Conservation (phyloP, 2,329 filamentous ascomycete species). For the Epichloe baconii region DNA sequence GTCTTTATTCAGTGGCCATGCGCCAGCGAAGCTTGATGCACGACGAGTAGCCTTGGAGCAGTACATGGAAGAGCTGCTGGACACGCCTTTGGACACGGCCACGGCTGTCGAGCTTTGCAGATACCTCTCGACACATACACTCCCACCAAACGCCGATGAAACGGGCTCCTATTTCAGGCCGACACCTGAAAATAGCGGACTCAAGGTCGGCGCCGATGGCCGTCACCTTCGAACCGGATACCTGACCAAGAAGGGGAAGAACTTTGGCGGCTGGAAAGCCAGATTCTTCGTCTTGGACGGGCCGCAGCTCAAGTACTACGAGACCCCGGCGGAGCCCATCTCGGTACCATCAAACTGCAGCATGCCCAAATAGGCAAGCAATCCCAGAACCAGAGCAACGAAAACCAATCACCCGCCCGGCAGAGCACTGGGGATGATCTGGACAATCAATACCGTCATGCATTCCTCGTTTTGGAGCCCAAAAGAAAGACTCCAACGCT, state of each 20-base stretch:
- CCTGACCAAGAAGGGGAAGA: slow-evolving; percentile 92
- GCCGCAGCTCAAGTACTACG: slow-evolving; percentile 69
- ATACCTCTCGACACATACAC: slow-evolving; percentile 60
- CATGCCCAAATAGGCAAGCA: slow-evolving; percentile 93
- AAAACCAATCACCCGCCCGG: slow-evolving; percentile 47
- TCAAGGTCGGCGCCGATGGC: slow-evolving; percentile 43
- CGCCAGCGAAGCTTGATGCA: slow-evolving; percentile 85
- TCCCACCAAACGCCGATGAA: slow-evolving; percentile 51
- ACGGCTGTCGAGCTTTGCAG: slow-evolving; percentile 73
- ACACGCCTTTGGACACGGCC: slow-evolving; percentile 65
- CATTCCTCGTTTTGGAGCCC: slow-evolving; percentile 86
- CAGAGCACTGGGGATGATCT: slow-evolving; percentile 50
- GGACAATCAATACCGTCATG: slow-evolving; percentile 92
- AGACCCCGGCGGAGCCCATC: slow-evolving; percentile 80
- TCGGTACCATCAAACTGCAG: slow-evolving; percentile 86
- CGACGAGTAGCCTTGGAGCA: slow-evolving; percentile 66
- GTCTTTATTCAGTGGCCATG: slow-evolving; percentile 78
- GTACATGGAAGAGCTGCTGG: slow-evolving; percentile 76
- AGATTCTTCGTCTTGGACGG: slow-evolving; percentile 49
- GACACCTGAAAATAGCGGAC: slow-evolving; percentile 16
- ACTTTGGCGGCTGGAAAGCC: slow-evolving; percentile 98
- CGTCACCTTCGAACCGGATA: slow-evolving; percentile 74
- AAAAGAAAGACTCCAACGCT: slow-evolving; percentile 89
- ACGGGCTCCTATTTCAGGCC: slow-evolving; percentile 18
- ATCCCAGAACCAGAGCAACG: slow-evolving; percentile 35